These are phyloP conservation scores for Geosiphon pyriformis DNA, from an alignment of 192 early-diverging fungal genomes.

Conservation along the genomic window DNA sequence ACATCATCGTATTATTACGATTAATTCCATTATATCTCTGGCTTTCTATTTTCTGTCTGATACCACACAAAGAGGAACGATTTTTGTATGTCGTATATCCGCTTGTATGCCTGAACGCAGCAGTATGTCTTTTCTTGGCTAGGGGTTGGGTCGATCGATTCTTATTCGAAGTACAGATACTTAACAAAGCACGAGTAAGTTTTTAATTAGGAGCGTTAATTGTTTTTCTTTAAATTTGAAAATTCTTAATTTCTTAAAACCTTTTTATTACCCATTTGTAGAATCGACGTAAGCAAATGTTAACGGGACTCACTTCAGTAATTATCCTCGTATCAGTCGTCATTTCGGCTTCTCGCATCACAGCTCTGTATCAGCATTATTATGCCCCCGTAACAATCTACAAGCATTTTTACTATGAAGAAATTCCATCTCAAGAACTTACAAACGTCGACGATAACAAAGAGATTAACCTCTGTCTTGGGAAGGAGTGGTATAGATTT, in stretches of 20 bases:
- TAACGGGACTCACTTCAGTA: slow-evolving; percentile 31
- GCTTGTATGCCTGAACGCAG: slow-evolving; percentile 73
- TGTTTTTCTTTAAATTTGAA: neutral
- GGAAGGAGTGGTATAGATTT: slow-evolving; percentile 94
- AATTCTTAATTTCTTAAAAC: neutral
- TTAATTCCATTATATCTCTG: slow-evolving; percentile 68
- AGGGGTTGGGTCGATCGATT: slow-evolving; percentile 40
- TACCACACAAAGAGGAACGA: slow-evolving; percentile 98
- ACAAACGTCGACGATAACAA: slow-evolving; percentile 24
- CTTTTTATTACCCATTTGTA: neutral
- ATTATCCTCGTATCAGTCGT: slow-evolving; percentile 40
- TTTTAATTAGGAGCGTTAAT: neutral
- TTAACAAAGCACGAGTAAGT: neutral
- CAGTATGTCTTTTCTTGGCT: slow-evolving; percentile 53
- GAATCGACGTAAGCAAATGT: neutral
- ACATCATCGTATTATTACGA: slow-evolving; percentile 45
- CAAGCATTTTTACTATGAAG: slow-evolving; percentile 34
- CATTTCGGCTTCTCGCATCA: slow-evolving; percentile 64
- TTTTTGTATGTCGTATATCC: slow-evolving; percentile 93
- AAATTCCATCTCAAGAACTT: slow-evolving; percentile 24
- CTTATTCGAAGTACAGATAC: neutral
- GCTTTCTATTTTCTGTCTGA: slow-evolving; percentile 71
- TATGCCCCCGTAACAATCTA: slow-evolving; percentile 68
- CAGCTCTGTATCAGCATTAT: slow-evolving; percentile 68
- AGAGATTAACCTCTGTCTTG: slow-evolving; percentile 66